Evolutionary conservation across 148 eudicot species (phyloP).

Genomic region (Limonium bicolor): DNA sequence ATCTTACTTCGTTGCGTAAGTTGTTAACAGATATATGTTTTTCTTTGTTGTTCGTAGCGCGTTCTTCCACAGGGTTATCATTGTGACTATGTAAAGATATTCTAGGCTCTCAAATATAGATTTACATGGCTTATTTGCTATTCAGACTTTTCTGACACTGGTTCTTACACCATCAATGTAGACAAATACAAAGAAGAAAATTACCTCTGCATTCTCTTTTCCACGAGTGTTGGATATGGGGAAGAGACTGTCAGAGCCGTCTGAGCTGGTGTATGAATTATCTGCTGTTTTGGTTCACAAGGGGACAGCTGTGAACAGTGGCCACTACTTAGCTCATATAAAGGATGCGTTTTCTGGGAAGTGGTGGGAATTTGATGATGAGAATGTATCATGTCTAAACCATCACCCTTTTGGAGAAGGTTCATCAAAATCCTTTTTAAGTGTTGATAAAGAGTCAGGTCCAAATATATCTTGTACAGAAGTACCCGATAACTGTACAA

Average conservation of each 20-base stretch:
- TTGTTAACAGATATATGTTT: no score
- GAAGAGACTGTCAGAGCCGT: conserved; percentile 42
- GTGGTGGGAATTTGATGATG: conserved; percentile 99
- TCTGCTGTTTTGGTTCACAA: conserved; percentile 93
- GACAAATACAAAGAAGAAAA: conserved; percentile 92
- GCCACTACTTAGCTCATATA: conserved; percentile 88
- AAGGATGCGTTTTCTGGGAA: conserved; percentile 65
- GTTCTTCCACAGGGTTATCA: no score
- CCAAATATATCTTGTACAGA: conserved; percentile 19
- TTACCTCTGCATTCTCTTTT: conserved; percentile 75
- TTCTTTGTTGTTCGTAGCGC: no score
- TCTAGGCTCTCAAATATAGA: no score
- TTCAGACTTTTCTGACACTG: no score
- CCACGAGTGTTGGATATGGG: conserved; percentile 81
- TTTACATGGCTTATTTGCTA: neutral
- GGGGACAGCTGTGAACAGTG: conserved; percentile 95
- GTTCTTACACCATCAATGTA: no score
- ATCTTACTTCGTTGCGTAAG: no score
- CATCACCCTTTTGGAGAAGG: conserved; percentile 77
- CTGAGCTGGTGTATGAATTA: conserved; percentile 52
- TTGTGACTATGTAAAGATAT: no score
- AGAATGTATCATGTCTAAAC: conserved; percentile 71
- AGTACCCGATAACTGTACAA: conserved; percentile 14
- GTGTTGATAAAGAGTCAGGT: conserved; percentile 24
- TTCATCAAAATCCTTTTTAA: conserved; percentile 35